phyloP scores from a whole-genome alignment of 306 rosid species.

The Corylus americana region DNA sequence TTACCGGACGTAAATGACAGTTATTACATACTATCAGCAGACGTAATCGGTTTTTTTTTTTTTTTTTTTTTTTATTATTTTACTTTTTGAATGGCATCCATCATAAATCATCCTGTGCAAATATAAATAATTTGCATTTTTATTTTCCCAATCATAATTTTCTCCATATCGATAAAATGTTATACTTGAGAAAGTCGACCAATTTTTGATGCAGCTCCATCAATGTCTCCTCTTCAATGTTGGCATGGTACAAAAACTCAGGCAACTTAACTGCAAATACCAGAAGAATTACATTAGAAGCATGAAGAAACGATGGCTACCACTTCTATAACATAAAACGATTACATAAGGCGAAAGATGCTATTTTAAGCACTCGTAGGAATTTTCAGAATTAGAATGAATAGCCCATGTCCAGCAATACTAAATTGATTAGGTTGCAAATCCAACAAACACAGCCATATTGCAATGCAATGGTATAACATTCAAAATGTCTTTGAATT shows the following conservation, averaged over 20 bases:
- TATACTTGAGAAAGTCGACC: constrained; percentile 75
- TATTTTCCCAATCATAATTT: not conserved
- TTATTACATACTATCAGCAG: not conserved
- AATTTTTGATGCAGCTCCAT: constrained; percentile 56
- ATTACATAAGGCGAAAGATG: constrained; percentile 11
- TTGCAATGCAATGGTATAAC: not conserved
- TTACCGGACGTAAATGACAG: not conserved
- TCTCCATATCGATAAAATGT: constrained; percentile 16
- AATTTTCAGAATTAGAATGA: not conserved
- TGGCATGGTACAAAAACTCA: constrained; percentile 63
- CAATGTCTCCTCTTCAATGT: constrained; percentile 66
- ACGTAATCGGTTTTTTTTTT: not conserved
- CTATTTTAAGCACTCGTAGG: constrained; percentile 12
- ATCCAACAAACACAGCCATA: not conserved
- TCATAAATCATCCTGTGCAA: not conserved
- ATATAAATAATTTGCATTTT: not conserved
- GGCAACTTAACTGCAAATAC: constrained; percentile 77
- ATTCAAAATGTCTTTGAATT: not conserved
- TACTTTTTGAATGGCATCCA: not conserved
- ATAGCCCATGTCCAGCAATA: not conserved
- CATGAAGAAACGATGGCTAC: not conserved
- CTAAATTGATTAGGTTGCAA: not conserved
- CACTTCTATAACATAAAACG: constrained; percentile 7
- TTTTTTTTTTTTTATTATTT: not conserved
- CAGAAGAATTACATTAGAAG: constrained; percentile 28